Conservation (phyloP, 495 filamentous ascomycete species). For the Penicillium lividum region DNA sequence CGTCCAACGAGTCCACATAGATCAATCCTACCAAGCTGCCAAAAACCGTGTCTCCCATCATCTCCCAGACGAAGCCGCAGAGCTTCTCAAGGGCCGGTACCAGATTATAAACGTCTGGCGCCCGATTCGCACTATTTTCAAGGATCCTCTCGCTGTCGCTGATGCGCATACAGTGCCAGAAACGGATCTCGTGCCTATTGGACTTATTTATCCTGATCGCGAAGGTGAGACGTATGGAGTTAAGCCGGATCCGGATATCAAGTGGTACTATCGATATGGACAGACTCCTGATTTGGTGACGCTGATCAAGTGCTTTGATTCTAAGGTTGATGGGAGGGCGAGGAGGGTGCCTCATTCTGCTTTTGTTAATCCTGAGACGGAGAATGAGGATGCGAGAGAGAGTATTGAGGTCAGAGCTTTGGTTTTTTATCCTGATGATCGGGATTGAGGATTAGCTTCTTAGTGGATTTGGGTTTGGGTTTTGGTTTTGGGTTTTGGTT, state of each 20-base stretch:
- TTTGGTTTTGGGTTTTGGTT: no score
- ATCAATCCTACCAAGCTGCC: conserved; percentile 65
- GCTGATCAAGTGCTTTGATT: conserved; percentile 73
- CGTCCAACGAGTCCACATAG: conserved; percentile 69
- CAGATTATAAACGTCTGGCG: conserved; percentile 84
- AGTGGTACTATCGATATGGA: conserved; percentile 54
- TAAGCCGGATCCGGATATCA: conserved; percentile 38
- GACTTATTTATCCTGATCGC: conserved; percentile 52
- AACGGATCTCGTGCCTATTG: conserved; percentile 45
- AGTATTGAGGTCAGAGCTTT: conserved; percentile 66
- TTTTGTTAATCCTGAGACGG: conserved; percentile 56
- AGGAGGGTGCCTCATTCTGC: conserved; percentile 62
- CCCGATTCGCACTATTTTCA: conserved; percentile 63
- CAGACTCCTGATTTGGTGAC: conserved; percentile 62
- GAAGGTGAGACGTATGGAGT: conserved; percentile 50
- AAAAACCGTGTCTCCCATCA: conserved; percentile 58
- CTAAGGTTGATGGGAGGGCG: conserved; percentile 56
- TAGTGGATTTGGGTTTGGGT: not conserved
- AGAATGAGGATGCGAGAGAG: conserved; percentile 52
- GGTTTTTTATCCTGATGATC: conserved; percentile 55
- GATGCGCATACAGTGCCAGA: conserved; percentile 52
- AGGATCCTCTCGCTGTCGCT: conserved; percentile 64
- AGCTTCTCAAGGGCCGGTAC: conserved; percentile 62
- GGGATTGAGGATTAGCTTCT: conserved; percentile 40
- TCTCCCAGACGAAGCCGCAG: conserved; percentile 61